A percentile compares a stretch with the other conserved stretches of the same genome.
Conservation (phyloP, 2,329 filamentous ascomycete genomes). For the Stemphylium lycopersici region DNA sequence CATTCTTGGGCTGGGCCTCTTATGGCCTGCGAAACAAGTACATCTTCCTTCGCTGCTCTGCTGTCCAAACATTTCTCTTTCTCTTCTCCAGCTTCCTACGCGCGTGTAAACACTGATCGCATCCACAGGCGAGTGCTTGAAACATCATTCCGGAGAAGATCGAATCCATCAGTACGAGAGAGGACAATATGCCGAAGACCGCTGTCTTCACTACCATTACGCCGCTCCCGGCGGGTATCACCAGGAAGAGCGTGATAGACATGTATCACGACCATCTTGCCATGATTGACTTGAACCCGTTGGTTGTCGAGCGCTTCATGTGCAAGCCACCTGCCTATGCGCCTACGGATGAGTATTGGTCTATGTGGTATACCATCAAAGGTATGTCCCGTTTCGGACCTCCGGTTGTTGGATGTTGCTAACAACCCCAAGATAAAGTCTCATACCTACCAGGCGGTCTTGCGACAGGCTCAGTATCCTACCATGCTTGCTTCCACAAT, state of each 20-base stretch:
- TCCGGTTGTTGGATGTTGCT: background rate
- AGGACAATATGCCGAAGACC: slow-evolving; percentile 68
- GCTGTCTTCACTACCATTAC: slow-evolving; percentile 79
- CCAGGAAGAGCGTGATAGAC: slow-evolving; percentile 71
- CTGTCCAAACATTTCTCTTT: slow-evolving; percentile 23
- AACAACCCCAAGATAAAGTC: slow-evolving; percentile 65
- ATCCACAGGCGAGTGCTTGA: slow-evolving; percentile 10
- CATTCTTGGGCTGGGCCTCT: slow-evolving; percentile 15
- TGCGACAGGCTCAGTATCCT: slow-evolving; percentile 71
- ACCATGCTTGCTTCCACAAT: slow-evolving; percentile 82
- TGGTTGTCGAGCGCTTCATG: slow-evolving; percentile 73
- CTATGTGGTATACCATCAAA: slow-evolving; percentile 71
- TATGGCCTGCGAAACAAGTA: slow-evolving; percentile 36
- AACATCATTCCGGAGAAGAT: slow-evolving; percentile 6
- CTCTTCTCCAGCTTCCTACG: slow-evolving; percentile 16
- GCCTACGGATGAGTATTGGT: slow-evolving; percentile 71
- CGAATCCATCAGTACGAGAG: background rate
- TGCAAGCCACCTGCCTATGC: slow-evolving; percentile 72
- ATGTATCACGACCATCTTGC: slow-evolving; percentile 78
- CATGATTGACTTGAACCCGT: slow-evolving; percentile 88
- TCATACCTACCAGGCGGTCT: slow-evolving; percentile 73
- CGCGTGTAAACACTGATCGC: slow-evolving; percentile 14
- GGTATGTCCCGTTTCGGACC: slow-evolving; percentile 25
- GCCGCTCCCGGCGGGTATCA: slow-evolving; percentile 72
- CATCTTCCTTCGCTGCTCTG: slow-evolving; percentile 24